Base-by-base conservation (phyloP, 1,284 basidiomycete species). In the Butyriboletus regius region DNA sequence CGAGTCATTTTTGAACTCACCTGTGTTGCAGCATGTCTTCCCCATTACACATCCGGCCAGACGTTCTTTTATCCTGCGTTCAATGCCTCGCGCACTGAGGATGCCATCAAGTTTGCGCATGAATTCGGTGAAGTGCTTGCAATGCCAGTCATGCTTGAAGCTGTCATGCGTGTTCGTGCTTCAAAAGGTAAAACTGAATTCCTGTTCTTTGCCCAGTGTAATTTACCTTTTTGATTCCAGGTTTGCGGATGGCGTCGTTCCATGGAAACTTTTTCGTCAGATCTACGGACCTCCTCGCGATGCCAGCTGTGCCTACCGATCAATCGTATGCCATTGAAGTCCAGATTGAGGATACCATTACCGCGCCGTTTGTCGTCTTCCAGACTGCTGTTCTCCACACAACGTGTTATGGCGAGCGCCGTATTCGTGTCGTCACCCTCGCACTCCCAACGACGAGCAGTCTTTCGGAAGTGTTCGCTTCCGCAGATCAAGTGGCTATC, bases 261-360 rank as follows among this genome's bases (percentile, higher is more conserved):
- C 93, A 98, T 63, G 96, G 96, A 59, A 98, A 98, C 77, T 98
- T 98, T 76, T 98, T 99, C 69, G 93, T 98, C 47, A 86, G 96
- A 45, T 97, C 94, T 12, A 98, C 95, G 31, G 96, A 99, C 72
- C 77, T 98, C 32, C 79, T 98, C 31, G 93, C 95, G 4, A 88
- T 98, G 78, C 95, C 96, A 2, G 88, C 93, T 15, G 95, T 98
- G 15, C 93, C 96, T 10, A 83, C 91, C 60, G 94, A 99, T 65
- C 92, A 97, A 70, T 94, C 89, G 43, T 99, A 99, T 66, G 88
- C 88, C 14, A 96, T 98, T 64, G 96, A 99, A 70, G 77, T 98
- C 24, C 90, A 97, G 69, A 91, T 99, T 57, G 96, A 99, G 69
- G 96, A 99, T 69, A 91, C 89, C 39, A 79, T 99, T 62, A 90